phyloP scores from a whole-genome alignment of 371 early-diverging fungal species.

The Mortierella polycephala region DNA sequence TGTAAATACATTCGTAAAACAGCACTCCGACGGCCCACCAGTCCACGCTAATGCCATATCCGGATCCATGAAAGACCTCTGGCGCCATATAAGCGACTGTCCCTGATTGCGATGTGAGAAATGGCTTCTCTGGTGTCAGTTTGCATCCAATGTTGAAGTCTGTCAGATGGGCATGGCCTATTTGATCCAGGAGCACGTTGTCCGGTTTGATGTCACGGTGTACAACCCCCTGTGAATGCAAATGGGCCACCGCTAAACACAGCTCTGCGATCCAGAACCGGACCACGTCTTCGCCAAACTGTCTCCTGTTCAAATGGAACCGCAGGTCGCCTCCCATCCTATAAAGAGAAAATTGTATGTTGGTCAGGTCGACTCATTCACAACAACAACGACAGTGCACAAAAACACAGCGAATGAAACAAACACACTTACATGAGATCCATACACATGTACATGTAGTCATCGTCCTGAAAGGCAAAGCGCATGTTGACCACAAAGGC shows the following conservation, averaged over 20 bases:
- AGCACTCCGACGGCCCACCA: constrained; percentile 96
- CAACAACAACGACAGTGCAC: background rate
- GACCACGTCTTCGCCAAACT: constrained; percentile 77
- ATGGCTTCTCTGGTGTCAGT: constrained; percentile 61
- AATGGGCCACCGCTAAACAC: constrained; percentile 76
- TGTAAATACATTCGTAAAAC: constrained; percentile 77
- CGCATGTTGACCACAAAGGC: constrained; percentile 83
- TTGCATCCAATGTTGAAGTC: constrained; percentile 86
- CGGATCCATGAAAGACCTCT: constrained; percentile 77
- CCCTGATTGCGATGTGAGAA: constrained; percentile 80
- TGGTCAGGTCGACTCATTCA: too few relatives aligned
- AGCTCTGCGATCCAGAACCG: constrained; percentile 85
- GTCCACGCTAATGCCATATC: constrained; percentile 82
- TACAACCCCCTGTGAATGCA: constrained; percentile 81
- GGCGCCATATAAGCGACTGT: constrained; percentile 90
- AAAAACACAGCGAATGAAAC: background rate
- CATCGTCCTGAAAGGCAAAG: constrained; percentile 88
- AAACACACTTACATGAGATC: constrained; percentile 74
- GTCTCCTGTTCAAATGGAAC: constrained; percentile 76
- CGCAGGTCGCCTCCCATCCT: constrained; percentile 89
- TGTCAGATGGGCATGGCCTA: constrained; percentile 82
- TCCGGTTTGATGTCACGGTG: constrained; percentile 90
- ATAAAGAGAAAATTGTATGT: too few relatives aligned
- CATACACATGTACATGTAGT: constrained; percentile 88
- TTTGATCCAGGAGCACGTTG: constrained; percentile 83